Conservation (phyloP, 176 grass and related monocot species). For the Dendrocalamus sinicus region DNA sequence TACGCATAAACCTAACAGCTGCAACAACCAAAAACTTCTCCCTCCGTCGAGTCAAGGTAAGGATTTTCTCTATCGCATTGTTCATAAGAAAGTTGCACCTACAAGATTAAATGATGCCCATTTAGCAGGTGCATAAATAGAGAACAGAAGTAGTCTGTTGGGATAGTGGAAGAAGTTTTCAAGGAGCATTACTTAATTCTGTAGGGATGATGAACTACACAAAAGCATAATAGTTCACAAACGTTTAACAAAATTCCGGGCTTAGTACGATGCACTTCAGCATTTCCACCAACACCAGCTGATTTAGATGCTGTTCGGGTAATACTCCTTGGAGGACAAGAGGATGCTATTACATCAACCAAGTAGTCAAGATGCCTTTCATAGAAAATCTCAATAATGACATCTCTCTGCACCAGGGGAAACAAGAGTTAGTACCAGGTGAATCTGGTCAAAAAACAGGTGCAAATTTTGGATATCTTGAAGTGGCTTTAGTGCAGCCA, state of each 20-base stretch:
- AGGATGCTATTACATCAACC: constrained; percentile 94
- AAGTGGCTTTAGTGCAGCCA: constrained; percentile 2
- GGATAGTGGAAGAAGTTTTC: constrained; percentile 32
- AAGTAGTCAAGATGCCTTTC: constrained; percentile 93
- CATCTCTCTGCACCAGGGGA: constrained; percentile 71
- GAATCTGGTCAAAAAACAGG: constrained; percentile 34
- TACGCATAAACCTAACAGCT: constrained; percentile 96
- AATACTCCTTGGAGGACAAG: constrained; percentile 59
- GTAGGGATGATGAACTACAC: constrained; percentile 95
- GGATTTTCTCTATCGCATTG: constrained; percentile 92
- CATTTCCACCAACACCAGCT: constrained; percentile 38
- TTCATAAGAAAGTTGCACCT: constrained; percentile 96
- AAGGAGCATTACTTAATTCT: constrained; percentile 82
- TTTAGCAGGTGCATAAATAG: constrained; percentile 47
- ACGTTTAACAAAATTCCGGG: constrained; percentile 94
- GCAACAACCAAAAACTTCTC: constrained; percentile 92
- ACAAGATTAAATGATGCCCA: constrained; percentile 44
- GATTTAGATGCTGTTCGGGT: constrained; percentile 48
- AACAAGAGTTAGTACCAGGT: constrained; percentile 42
- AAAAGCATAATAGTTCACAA: constrained; percentile 96
- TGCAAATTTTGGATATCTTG: constrained; percentile 15
- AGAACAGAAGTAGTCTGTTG: constrained; percentile 28
- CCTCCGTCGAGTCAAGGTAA: constrained; percentile 75
- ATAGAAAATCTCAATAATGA: constrained; percentile 95
- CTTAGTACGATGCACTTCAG: constrained; percentile 58